Conservation (phyloP, 306 rosid species). For the Ormosia semicastrata region DNA sequence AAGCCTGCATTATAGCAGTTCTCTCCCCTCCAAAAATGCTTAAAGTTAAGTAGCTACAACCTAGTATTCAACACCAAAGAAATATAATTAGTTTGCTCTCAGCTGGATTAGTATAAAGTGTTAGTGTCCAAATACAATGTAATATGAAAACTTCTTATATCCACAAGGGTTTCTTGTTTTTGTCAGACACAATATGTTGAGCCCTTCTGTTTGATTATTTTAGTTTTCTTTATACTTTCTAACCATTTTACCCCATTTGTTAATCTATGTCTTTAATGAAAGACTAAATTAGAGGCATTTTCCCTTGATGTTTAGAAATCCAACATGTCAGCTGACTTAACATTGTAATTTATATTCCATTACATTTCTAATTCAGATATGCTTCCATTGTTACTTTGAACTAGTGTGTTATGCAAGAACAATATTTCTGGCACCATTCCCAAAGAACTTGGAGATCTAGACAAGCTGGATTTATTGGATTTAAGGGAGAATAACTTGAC, state of each 20-base stretch:
- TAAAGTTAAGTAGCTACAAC: not conserved
- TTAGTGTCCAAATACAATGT: not conserved
- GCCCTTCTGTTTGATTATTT: not conserved
- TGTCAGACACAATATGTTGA: not conserved
- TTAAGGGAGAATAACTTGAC: conserved; percentile 66
- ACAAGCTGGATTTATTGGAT: conserved; percentile 65
- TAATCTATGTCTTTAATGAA: conserved; percentile 6
- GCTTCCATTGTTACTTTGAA: conserved; percentile 27
- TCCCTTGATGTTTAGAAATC: not conserved
- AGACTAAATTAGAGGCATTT: not conserved
- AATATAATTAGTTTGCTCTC: not conserved
- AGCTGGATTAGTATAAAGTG: not conserved
- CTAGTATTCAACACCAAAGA: not conserved
- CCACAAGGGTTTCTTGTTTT: not conserved
- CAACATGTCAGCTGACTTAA: not conserved
- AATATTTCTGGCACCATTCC: conserved; percentile 71
- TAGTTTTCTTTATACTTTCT: not conserved
- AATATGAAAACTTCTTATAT: not conserved
- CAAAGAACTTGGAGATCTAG: conserved; percentile 64
- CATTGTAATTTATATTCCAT: not conserved
- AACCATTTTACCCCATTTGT: not conserved
- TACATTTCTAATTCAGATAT: conserved; percentile 12
- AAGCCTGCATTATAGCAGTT: not conserved
- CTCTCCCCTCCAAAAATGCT: not conserved
- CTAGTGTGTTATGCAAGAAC: conserved; percentile 71